Percentiles rank a stretch among this genome's conserved stretches.
phyloP scores from a whole-genome alignment of 108 stramenopile species.

The Skeletonema potamos region DNA sequence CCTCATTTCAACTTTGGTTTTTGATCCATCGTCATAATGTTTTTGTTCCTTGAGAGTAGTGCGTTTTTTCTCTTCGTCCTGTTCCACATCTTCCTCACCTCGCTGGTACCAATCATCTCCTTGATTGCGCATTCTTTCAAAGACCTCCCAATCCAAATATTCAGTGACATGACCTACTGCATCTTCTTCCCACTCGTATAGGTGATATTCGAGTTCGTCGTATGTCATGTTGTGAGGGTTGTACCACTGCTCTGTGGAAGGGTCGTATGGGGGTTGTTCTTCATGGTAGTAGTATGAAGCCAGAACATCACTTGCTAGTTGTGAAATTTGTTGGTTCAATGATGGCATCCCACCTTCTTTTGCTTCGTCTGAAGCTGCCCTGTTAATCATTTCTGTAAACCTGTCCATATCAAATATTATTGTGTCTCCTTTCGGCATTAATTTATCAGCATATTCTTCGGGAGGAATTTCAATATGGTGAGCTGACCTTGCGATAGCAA shows the following conservation, averaged over 20 bases:
- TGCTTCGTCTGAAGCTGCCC: background rate
- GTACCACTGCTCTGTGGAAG: background rate
- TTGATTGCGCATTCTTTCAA: slow-evolving; percentile 2
- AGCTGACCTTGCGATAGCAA: background rate
- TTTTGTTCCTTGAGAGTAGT: background rate
- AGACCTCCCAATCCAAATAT: slow-evolving; percentile 1
- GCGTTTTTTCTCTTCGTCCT: slow-evolving; percentile 1
- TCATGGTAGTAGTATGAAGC: background rate
- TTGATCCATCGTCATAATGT: slow-evolving; percentile 1
- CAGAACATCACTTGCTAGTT: background rate
- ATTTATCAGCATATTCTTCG: background rate
- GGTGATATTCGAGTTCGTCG: slow-evolving; percentile 17
- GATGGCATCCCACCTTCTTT: background rate
- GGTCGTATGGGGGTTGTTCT: slow-evolving; percentile 1
- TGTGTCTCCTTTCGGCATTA: background rate
- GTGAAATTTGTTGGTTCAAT: background rate
- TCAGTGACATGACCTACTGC: slow-evolving; percentile 8
- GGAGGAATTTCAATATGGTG: background rate
- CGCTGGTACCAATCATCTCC: slow-evolving; percentile 10
- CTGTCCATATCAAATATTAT: background rate
- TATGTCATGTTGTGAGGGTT: slow-evolving; percentile 19
- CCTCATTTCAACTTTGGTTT: slow-evolving; percentile 10
- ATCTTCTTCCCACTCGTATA: slow-evolving; percentile 30
- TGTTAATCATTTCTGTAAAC: background rate
- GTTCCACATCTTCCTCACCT: slow-evolving; percentile 4